Conservation (phyloP, 306 rosid species). For the Quercus ilex region DNA sequence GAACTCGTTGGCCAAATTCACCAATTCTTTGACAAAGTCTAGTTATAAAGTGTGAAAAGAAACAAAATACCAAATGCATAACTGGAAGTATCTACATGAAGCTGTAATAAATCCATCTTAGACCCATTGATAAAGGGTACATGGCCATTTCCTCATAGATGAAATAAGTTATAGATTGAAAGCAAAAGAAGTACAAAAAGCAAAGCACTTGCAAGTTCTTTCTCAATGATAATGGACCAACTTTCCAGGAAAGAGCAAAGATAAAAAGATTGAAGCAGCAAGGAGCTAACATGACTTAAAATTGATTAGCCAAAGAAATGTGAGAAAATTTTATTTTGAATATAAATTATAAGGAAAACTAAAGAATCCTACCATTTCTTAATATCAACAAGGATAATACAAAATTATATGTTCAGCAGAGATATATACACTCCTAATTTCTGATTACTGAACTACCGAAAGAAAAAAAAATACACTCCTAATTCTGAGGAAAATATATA, state of each 20-base stretch:
- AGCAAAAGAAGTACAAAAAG: background rate
- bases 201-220: background rate
- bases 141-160: background rate
- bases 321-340: background rate
- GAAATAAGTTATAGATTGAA: background rate
- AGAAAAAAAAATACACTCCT: slow-evolving; percentile 3
- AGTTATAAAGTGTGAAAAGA: background rate
- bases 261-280: background rate
- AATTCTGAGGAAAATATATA: slow-evolving; percentile 31
- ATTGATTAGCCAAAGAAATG: background rate
- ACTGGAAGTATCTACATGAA: background rate
- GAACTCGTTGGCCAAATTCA: background rate
- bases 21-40: background rate
- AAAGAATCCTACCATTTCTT: slow-evolving; percentile 10
- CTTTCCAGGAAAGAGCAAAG: background rate
- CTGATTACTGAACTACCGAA: too few relatives aligned
- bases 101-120: background rate
- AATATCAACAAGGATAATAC: slow-evolving; percentile 4
- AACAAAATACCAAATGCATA: background rate
- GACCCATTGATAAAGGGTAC: background rate
- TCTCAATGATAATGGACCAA: background rate
- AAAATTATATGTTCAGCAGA: background rate
- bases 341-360: slow-evolving; percentile 3
- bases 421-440: slow-evolving; percentile 7
- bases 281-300: background rate